These are phyloP conservation scores for Gryganskiella cystojenkinii DNA, from an alignment of 192 early-diverging fungal species.

Conservation along the genomic window DNA sequence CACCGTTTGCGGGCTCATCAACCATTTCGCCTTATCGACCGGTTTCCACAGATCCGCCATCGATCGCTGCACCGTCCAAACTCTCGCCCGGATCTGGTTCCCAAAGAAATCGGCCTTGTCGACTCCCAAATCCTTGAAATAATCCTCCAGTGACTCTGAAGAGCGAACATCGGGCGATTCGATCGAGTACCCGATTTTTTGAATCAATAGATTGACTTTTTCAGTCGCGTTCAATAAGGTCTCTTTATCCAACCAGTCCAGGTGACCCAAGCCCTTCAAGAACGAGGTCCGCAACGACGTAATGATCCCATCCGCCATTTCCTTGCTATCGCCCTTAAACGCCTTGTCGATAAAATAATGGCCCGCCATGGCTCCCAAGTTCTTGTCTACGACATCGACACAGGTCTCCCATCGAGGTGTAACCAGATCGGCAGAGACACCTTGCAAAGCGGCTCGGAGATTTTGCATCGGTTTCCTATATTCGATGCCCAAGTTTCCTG, in stretches of 20 bases:
- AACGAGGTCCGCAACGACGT: conserved; percentile 57
- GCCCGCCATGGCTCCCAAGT: conserved; percentile 53
- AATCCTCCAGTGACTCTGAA: conserved; percentile 56
- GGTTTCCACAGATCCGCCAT: conserved; percentile 42
- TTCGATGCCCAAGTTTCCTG: conserved; percentile 50
- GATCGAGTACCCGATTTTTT: conserved; percentile 73
- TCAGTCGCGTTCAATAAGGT: conserved; percentile 62
- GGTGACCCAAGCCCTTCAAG: conserved; percentile 38
- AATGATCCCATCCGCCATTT: conserved; percentile 61
- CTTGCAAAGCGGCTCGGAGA: conserved; percentile 52
- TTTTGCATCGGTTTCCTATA: conserved; percentile 51
- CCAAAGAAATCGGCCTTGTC: conserved; percentile 65
- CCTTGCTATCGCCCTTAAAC: conserved; percentile 59
- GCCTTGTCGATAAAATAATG: conserved; percentile 54
- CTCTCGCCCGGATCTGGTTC: conserved; percentile 61
- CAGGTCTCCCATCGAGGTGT: conserved; percentile 64
- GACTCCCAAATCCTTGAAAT: conserved; percentile 63
- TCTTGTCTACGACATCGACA: conserved; percentile 40
- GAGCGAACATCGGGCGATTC: conserved; percentile 66
- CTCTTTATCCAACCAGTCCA: conserved; percentile 70
- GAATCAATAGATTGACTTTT: conserved; percentile 66
- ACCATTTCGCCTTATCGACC: conserved; percentile 62
- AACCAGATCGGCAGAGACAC: conserved; percentile 55
- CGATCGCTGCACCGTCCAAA: conserved; percentile 46
- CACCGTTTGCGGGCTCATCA: conserved; percentile 67